Evolutionary conservation across 2,329 filamentous ascomycete genomes (phyloP), one percentile per base, ranked within the genome.

Genomic region (Pestalotiopsis sp.): DNA sequence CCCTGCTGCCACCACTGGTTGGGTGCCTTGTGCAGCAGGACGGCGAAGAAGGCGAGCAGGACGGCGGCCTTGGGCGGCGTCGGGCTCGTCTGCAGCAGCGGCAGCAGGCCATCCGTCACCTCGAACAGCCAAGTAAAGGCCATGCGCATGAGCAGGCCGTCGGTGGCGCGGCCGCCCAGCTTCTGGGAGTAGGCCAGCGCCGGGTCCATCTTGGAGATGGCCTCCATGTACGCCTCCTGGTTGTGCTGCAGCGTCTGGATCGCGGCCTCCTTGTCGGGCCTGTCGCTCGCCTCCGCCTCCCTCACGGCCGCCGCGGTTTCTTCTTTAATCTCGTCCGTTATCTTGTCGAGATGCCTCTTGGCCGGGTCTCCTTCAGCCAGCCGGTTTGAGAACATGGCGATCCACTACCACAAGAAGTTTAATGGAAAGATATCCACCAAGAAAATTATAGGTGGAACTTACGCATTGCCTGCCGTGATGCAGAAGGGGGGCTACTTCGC

Each of bases 91-190:
- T 58, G 36, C 36, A 68, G 60, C 49, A 68, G 40, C 17, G 61
- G 45, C 40, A 65, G 27, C 11, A 68, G 17, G 5, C 49, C 60
- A 20, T 68, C 66, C 14, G 66, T 57, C 75, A 81, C 71, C 57
- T 76, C 74, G 67, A 79, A 79, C 56, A 81, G 64, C 79, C 79
- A 81, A 72, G 81, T 78, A 74, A 81, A 81, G 72, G 36, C 61
- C 27, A 45, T 41, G 27, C 41, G 60, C 23, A 23, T 45, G 45
- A 25, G 27, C 7, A 68, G 20, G 2, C 52, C n/a, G 14, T 11
- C 49, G 38, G 68, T 62, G 20, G 25, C 57, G 25, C 27, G 9
- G 25, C 57, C 20, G 57, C 57, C 25, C 20, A 13, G 11, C 20
- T 13, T 11, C 57, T 13, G 25, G 57, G 17, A 52, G 2, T 20